A percentile compares a stretch with the other conserved stretches of the same genome.
These are phyloP conservation scores for Schizophyllum commune DNA, from an alignment of 1,284 basidiomycete species.

Conservation along the genomic window DNA sequence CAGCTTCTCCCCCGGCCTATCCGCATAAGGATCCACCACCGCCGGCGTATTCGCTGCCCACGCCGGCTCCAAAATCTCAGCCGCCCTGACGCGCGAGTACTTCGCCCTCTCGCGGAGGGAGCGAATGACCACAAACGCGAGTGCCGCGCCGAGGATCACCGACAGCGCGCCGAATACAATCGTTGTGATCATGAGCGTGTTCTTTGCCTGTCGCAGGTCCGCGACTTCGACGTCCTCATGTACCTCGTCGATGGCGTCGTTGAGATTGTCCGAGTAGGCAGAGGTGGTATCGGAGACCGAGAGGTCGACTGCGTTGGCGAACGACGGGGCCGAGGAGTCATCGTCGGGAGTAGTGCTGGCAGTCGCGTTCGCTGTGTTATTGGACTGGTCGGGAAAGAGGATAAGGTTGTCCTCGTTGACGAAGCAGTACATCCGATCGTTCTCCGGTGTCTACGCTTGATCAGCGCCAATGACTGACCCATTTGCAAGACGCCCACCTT, in stretches of 20 bases:
- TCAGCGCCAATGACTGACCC: neutral
- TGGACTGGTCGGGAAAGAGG: neutral
- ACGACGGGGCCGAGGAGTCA: too few species aligned
- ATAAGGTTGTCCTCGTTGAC: neutral
- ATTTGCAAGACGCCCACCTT: neutral
- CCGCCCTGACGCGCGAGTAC: neutral
- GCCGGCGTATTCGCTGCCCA: neutral
- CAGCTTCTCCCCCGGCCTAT: neutral
- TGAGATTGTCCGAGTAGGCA: neutral
- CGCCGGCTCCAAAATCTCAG: neutral
- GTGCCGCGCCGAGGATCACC: neutral
- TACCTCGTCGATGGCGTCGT: neutral
- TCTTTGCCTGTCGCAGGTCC: neutral
- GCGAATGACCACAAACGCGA: neutral
- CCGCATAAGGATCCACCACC: neutral
- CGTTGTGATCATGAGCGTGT: neutral
- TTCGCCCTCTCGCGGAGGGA: neutral
- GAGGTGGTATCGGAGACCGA: too few species aligned
- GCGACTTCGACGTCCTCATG: neutral
- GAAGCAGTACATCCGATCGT: neutral
- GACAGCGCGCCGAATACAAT: neutral
- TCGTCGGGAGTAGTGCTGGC: too few species aligned
- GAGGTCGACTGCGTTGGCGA: too few species aligned
- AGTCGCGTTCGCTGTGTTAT: neutral
- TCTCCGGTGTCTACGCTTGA: neutral